A percentile compares a stretch with the other conserved stretches of the same genome.
Conservation (phyloP, 441 rosid genomes). For the Arabidopsis hybrid region DNA sequence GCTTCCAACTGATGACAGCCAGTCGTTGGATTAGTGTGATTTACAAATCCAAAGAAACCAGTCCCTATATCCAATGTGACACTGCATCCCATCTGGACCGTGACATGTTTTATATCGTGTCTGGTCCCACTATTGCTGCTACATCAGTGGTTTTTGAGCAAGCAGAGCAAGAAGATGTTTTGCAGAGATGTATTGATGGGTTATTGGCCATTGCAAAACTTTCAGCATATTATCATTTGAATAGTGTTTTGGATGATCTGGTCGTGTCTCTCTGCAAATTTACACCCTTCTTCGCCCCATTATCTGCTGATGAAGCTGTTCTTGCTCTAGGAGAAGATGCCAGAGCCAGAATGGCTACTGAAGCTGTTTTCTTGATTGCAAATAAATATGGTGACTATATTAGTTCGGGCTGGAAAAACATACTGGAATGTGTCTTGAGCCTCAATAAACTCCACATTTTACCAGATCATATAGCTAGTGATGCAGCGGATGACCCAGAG, state of each 20-base stretch:
- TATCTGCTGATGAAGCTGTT: slow-evolving; percentile 64
- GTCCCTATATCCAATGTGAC: slow-evolving; percentile 66
- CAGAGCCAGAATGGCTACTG: slow-evolving; percentile 68
- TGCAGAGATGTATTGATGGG: slow-evolving; percentile 74
- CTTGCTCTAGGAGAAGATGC: slow-evolving; percentile 69
- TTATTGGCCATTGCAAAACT: slow-evolving; percentile 77
- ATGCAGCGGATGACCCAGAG: slow-evolving; percentile 66
- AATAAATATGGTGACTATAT: slow-evolving; percentile 72
- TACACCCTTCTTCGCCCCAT: slow-evolving; percentile 60
- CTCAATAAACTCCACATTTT: slow-evolving; percentile 75
- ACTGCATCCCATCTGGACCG: slow-evolving; percentile 63
- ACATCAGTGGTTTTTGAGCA: slow-evolving; percentile 81
- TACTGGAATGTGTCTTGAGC: slow-evolving; percentile 70
- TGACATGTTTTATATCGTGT: slow-evolving; percentile 70
- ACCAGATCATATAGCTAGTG: slow-evolving; percentile 69
- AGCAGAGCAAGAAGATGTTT: slow-evolving; percentile 71
- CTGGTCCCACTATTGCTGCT: slow-evolving; percentile 76
- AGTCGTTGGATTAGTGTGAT: slow-evolving; percentile 76
- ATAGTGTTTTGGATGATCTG: slow-evolving; percentile 69
- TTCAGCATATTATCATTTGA: slow-evolving; percentile 67
- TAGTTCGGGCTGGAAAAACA: slow-evolving; percentile 67
- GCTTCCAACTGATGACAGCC: slow-evolving; percentile 65
- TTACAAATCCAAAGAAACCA: slow-evolving; percentile 68
- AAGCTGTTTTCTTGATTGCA: slow-evolving; percentile 72
- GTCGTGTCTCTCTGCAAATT: slow-evolving; percentile 76